Conservation (phyloP, 805 yeast genomes). For the Blastobotrys parvus region DNA sequence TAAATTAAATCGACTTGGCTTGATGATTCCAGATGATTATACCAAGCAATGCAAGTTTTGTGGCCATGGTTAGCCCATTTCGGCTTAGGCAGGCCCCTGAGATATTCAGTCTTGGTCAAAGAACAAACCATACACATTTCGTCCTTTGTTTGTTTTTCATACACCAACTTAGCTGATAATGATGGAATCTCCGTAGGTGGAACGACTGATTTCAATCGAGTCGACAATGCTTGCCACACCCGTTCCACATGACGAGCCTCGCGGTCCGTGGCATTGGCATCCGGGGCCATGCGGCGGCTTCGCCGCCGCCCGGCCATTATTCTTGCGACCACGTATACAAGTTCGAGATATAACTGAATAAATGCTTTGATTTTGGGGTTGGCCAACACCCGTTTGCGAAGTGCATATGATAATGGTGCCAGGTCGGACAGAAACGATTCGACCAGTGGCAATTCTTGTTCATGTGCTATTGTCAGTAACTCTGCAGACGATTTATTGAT, state of each 20-base stretch:
- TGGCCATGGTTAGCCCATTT: not conserved
- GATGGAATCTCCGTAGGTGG: constrained; percentile 9
- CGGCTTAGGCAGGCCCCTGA: not conserved
- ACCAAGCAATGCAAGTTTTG: not conserved
- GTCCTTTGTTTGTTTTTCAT: constrained; percentile 2
- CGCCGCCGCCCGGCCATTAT: constrained; percentile 22
- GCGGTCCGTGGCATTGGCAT: constrained; percentile 11
- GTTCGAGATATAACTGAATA: constrained; percentile 16
- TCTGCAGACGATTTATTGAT: constrained; percentile 21
- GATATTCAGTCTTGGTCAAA: constrained; percentile 15
- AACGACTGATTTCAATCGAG: constrained; percentile 13
- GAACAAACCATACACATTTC: constrained; percentile 19
- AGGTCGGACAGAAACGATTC: constrained; percentile 12
- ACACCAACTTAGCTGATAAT: constrained; percentile 9
- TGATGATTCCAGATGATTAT: too few species aligned
- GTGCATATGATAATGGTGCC: constrained; percentile 15
- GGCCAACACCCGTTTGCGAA: constrained; percentile 17
- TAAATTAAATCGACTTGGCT: too few species aligned
- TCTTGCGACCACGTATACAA: constrained; percentile 14
- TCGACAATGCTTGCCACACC: constrained; percentile 14
- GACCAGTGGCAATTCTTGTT: constrained; percentile 16
- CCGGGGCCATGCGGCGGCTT: constrained; percentile 1
- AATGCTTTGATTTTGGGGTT: constrained; percentile 16
- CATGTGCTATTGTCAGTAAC: constrained; percentile 10
- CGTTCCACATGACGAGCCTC: constrained; percentile 17